Evolutionary conservation across 441 rosid genomes (phyloP).

Genomic region (Erodium chrysanthum): DNA sequence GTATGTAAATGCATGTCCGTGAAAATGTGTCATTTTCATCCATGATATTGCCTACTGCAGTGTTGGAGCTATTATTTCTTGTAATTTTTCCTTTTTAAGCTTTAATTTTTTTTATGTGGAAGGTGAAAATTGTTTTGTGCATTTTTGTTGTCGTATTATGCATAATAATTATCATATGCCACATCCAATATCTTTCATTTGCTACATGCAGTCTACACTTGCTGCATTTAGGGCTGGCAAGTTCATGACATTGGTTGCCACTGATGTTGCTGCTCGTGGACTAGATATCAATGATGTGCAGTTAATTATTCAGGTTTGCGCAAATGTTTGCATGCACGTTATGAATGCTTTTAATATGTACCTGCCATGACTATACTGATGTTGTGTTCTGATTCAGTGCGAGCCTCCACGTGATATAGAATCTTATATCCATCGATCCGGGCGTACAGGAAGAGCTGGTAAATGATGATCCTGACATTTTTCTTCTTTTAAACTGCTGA

Average conservation of each 20-base stretch:
- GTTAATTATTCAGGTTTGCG: slow-evolving; percentile 75
- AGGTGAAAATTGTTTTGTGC: too few relatives aligned
- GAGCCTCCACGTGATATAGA: slow-evolving; percentile 97
- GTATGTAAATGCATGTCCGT: neutral
- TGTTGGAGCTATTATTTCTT: neutral
- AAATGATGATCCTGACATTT: slow-evolving; percentile 10
- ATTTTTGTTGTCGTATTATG: too few relatives aligned
- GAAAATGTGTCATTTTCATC: neutral
- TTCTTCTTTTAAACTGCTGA: neutral
- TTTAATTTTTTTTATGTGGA: too few relatives aligned
- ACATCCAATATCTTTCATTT: neutral
- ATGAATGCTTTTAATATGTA: neutral
- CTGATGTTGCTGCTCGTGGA: slow-evolving; percentile 95
- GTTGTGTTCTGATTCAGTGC: slow-evolving; percentile 35
- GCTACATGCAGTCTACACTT: slow-evolving; percentile 56
- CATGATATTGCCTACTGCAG: neutral
- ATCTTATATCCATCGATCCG: slow-evolving; percentile 91
- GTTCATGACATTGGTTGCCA: slow-evolving; percentile 80
- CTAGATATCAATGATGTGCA: slow-evolving; percentile 93
- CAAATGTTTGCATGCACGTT: neutral
- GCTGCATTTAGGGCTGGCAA: slow-evolving; percentile 82
- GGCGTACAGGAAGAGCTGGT: slow-evolving; percentile 98
- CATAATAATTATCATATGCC: too few relatives aligned
- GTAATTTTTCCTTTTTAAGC: neutral
- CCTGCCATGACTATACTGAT: slow-evolving; percentile 14